A percentile compares a stretch with the other conserved stretches of the same genome.
These are phyloP conservation scores for Iodosphaeria phyllophila DNA, from an alignment of 2,329 filamentous ascomycete genomes.

Conservation along the genomic window DNA sequence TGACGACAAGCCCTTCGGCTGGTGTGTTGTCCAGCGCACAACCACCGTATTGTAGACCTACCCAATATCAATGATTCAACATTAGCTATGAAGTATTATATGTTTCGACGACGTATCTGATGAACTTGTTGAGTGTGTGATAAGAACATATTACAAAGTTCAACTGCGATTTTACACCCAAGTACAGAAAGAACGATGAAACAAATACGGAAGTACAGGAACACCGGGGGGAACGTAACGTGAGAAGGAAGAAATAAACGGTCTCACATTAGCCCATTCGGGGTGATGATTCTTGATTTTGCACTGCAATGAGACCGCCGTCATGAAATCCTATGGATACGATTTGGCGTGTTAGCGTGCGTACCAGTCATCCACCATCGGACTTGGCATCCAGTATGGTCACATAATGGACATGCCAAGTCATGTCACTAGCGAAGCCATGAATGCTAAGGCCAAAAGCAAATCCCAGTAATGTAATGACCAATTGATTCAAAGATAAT, in stretches of 20 bases:
- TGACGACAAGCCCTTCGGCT: slow-evolving; percentile 41
- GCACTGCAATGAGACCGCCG: slow-evolving; percentile 47
- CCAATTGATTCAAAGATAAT: no score
- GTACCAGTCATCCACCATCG: slow-evolving; percentile 6
- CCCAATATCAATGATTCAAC: background rate
- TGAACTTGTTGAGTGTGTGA: background rate
- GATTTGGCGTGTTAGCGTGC: no score
- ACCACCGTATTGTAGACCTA: slow-evolving; percentile 53
- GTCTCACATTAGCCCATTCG: slow-evolving; percentile 53
- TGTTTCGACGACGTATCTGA: slow-evolving; percentile 2
- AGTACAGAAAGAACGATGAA: background rate
- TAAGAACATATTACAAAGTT: background rate
- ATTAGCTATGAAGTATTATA: background rate
- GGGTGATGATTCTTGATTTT: slow-evolving; percentile 53
- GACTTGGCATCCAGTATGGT: no score
- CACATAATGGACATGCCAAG: no score
- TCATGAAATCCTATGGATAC: slow-evolving; percentile 60
- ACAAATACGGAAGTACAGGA: background rate
- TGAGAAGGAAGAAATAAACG: slow-evolving; percentile 1
- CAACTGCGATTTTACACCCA: background rate
- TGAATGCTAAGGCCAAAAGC: no score
- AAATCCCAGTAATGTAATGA: no score
- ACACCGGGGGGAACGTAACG: background rate
- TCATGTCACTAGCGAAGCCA: no score
- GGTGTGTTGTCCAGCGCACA: slow-evolving; percentile 58